phyloP scores from a whole-genome alignment of 2,329 filamentous ascomycete species.

The Aspergillus uvarum region DNA sequence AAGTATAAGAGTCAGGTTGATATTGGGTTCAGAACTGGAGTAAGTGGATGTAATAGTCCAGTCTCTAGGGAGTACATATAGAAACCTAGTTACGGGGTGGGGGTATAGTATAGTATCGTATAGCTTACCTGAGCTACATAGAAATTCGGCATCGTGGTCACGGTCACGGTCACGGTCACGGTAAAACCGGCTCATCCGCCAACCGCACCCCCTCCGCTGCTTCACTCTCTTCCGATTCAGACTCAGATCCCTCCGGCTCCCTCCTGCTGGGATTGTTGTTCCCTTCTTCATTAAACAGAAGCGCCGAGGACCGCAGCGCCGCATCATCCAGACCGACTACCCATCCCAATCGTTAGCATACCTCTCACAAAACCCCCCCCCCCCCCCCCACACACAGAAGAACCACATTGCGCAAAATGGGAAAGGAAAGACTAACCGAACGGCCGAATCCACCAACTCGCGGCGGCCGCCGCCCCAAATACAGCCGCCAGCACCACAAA shows the following conservation, averaged over 20 bases:
- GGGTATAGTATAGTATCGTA: too few relatives aligned
- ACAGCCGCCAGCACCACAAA: conserved; percentile 71
- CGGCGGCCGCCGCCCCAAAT: conserved; percentile 65
- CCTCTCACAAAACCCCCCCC: not conserved
- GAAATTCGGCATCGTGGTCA: too few relatives aligned
- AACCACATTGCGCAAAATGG: not conserved
- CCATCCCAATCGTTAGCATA: not conserved
- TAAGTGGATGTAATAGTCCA: too few relatives aligned
- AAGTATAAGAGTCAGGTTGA: too few relatives aligned
- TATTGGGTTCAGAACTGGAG: too few relatives aligned
- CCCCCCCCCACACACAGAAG: too few relatives aligned
- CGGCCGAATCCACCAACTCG: conserved; percentile 70
- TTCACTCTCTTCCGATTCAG: too few relatives aligned
- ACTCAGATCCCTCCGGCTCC: too few relatives aligned
- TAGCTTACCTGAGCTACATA: too few relatives aligned
- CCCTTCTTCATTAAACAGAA: not conserved
- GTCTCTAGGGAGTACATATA: too few relatives aligned
- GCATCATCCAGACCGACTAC: not conserved
- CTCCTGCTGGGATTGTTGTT: too few relatives aligned
- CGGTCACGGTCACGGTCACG: not conserved
- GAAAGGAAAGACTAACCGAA: conserved; percentile 60
- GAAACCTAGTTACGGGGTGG: too few relatives aligned
- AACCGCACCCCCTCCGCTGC: not conserved
- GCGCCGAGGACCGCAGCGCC: not conserved
- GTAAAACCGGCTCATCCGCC: not conserved